Percentiles rank a stretch among this genome's conserved stretches.
Conservation (phyloP, 129 eudicot genomes). For the Cynara cardunculus region DNA sequence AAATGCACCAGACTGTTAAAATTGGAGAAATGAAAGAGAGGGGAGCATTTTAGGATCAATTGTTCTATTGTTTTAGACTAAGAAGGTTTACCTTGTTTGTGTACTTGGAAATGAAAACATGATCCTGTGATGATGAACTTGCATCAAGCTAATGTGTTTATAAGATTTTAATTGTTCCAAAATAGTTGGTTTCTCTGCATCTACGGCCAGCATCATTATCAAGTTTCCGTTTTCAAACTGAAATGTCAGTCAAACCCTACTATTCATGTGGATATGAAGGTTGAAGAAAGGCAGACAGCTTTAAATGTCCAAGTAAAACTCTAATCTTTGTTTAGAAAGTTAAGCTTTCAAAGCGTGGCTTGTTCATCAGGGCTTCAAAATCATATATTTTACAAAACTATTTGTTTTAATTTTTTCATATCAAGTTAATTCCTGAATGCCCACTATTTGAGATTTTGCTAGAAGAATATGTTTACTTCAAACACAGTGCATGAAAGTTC, state of each 20-base stretch:
- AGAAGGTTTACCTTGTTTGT: neutral
- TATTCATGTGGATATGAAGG: neutral
- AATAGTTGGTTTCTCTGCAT: neutral
- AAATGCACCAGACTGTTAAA: neutral
- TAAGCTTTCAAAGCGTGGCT: neutral
- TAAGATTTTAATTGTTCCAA: neutral
- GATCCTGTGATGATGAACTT: neutral
- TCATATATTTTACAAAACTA: neutral
- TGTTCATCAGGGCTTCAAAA: slow-evolving; percentile 2
- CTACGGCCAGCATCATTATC: neutral
- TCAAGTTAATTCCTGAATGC: neutral
- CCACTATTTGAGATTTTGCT: neutral
- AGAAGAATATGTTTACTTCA: neutral
- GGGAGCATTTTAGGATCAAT: neutral
- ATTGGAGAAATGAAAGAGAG: neutral
- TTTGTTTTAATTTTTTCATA: neutral
- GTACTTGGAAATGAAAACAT: neutral
- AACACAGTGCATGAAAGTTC: neutral
- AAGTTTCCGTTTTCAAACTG: neutral
- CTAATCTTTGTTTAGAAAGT: neutral
- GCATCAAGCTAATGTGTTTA: neutral
- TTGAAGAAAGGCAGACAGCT: neutral
- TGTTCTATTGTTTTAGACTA: neutral
- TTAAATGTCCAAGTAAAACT: neutral
- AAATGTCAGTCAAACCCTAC: neutral